Conservation (phyloP, 768 basidiomycete genomes). For the Lepiota venenata region DNA sequence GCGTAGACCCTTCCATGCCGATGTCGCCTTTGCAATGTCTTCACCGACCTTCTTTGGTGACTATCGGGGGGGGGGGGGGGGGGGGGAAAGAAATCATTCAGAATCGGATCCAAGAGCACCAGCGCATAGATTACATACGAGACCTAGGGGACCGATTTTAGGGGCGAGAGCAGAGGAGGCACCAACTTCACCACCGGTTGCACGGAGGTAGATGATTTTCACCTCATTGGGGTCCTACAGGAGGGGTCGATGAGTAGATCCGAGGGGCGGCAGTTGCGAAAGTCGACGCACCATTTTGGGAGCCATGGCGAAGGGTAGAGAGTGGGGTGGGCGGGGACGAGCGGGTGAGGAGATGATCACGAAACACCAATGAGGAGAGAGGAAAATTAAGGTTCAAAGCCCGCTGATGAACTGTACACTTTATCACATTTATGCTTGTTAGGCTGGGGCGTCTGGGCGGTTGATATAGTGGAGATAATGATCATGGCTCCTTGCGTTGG, state of each 20-base stretch:
- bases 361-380: slow-evolving; percentile 11
- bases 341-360: background rate
- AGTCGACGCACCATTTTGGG: slow-evolving; percentile 18
- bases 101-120: slow-evolving; percentile 3
- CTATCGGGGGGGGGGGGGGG: too few relatives aligned
- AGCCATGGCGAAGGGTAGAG: slow-evolving; percentile 21
- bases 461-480: background rate
- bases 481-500: background rate
- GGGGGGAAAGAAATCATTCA: slow-evolving; percentile 1
- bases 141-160: slow-evolving; percentile 99
- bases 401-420: slow-evolving; percentile 57
- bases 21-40: slow-evolving; percentile 99
- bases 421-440: slow-evolving; percentile 32
- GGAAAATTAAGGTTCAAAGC: slow-evolving; percentile 48
- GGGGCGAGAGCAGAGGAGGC: slow-evolving; percentile 97
- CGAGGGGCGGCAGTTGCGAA: background rate
- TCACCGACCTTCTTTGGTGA: slow-evolving; percentile 99
- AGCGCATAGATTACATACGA: slow-evolving; percentile 54
- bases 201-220: slow-evolving; percentile 98
- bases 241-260: slow-evolving; percentile 11
- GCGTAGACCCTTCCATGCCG: slow-evolving; percentile 98
- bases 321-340: slow-evolving; percentile 17
- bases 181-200: slow-evolving; percentile 99
- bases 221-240: slow-evolving; percentile 92
- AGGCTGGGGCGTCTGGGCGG: slow-evolving; percentile 21